Conservation (phyloP, 176 grass and related monocot species). For the Avena eriantha region DNA sequence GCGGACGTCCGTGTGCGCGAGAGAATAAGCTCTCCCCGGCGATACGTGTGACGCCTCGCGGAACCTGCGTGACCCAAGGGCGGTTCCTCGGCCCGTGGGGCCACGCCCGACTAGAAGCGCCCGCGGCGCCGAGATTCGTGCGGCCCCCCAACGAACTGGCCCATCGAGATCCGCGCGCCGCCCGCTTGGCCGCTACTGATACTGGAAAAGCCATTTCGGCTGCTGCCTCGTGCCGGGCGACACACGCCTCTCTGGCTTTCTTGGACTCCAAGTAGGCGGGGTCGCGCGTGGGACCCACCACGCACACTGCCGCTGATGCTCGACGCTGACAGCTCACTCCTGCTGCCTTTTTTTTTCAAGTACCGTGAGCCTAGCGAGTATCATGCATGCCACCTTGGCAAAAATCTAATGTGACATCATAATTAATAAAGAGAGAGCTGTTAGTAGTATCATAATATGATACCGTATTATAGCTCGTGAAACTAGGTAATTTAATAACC, state of each 20-base stretch:
- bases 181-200: no score
- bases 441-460: no score
- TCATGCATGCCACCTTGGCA: no score
- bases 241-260: conserved; percentile 30
- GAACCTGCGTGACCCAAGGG: background rate
- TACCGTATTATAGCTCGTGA: no score
- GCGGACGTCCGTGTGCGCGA: background rate
- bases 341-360: background rate
- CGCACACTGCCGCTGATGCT: background rate
- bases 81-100: background rate
- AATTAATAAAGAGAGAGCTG: no score
- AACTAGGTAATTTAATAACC: no score
- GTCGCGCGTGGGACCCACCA: background rate
- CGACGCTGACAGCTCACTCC: background rate
- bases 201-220: background rate
- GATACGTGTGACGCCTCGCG: conserved; percentile 11
- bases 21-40: background rate
- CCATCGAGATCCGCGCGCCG: background rate
- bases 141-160: background rate
- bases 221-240: conserved; percentile 16
- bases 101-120: background rate
- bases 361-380: no score
- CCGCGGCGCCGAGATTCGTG: background rate
- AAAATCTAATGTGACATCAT: no score
- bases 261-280: conserved; percentile 27